phyloP scores from a whole-genome alignment of 1,284 basidiomycete species.

The Sanghuangporus baumii region DNA sequence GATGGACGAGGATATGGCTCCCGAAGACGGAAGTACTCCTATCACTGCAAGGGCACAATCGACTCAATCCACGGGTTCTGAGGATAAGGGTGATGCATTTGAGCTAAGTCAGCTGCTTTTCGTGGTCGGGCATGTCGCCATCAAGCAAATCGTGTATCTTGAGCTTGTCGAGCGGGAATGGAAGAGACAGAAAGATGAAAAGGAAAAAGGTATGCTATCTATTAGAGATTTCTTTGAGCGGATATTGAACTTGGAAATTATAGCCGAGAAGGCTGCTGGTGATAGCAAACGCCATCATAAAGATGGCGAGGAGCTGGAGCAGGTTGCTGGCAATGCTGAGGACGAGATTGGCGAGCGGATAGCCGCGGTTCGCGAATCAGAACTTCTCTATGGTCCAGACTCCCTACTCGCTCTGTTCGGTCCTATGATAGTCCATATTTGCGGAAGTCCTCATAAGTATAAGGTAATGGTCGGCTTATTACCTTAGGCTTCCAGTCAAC shows the following conservation, averaged over 20 bases:
- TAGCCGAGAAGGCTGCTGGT: conserved; percentile 50
- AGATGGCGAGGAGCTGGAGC: conserved; percentile 87
- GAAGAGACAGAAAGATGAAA: conserved; percentile 94
- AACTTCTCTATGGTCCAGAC: conserved; percentile 82
- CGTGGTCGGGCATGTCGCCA: conserved; percentile 91
- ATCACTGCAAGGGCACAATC: conserved; percentile 12
- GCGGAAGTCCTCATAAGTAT: conserved; percentile 82
- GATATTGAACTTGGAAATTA: conserved; percentile 2
- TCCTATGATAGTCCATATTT: conserved; percentile 86
- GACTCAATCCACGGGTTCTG: conserved; percentile 15
- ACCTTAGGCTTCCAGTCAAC: background rate
- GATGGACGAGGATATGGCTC: conserved; percentile 46
- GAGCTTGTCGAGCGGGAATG: conserved; percentile 96
- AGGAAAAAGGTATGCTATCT: conserved; percentile 55
- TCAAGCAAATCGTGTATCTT: conserved; percentile 96
- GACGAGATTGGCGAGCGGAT: conserved; percentile 97
- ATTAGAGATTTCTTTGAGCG: background rate
- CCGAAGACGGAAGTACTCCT: conserved; percentile 17
- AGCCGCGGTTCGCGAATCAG: conserved; percentile 76
- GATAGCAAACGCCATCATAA: conserved; percentile 41
- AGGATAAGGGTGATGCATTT: conserved; percentile 74
- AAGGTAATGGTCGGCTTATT: conserved; percentile 44
- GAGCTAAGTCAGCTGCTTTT: conserved; percentile 89
- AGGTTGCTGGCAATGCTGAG: conserved; percentile 96
- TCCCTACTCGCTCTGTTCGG: conserved; percentile 86